Base-by-base conservation (phyloP, 306 rosid species). In the Boehmeria nivea region DNA sequence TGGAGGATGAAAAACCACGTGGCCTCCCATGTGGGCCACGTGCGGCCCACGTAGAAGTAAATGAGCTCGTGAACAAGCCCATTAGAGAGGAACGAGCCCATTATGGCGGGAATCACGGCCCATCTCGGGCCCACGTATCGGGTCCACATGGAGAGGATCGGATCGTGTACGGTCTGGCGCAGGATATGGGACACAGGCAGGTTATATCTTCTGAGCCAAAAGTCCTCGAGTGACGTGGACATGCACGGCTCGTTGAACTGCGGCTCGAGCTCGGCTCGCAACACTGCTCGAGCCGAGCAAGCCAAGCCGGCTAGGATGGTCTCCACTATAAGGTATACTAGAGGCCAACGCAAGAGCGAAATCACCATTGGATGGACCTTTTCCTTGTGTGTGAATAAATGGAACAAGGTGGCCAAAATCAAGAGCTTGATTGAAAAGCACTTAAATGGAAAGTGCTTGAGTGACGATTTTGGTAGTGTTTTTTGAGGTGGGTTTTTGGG, bases 41-140 rank as follows among this genome's bases (percentile, higher is more conserved):
- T 9, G 17, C 76, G 61, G 8, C 83, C 83, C 17, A 86, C 0
- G 19, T 73, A 82, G 55, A 39, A 86, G 43, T 72, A 43, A 2
- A 83, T 63, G 51, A 82, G 66, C 78, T 85, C 87, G 22, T 85
- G 94, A 82, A 85, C 78, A 20, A 63, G 6, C 2, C 74, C 94
- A 0, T 82, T 77, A 14, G 79, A 83, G 0, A 70, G 2, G 4
- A 85, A 85, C 0, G 87, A 77, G 1, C 61, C 76, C 0, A 77
- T 7, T 1, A 75, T 65, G 0, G 81, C 95, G 0, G 72, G 72
- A 3, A 77, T 36, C 6, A 77, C 38, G 6, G 94, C 89, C 89
- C 87, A 67, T 42, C 15, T 64, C 1, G 59, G 43, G 0, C 84
- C 79, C 0, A 72, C 14, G 1, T 65, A 2, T 0, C 40, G 31